Evolutionary conservation across 1,284 basidiomycete species (phyloP).

Genomic region (Boletellus sp.): DNA sequence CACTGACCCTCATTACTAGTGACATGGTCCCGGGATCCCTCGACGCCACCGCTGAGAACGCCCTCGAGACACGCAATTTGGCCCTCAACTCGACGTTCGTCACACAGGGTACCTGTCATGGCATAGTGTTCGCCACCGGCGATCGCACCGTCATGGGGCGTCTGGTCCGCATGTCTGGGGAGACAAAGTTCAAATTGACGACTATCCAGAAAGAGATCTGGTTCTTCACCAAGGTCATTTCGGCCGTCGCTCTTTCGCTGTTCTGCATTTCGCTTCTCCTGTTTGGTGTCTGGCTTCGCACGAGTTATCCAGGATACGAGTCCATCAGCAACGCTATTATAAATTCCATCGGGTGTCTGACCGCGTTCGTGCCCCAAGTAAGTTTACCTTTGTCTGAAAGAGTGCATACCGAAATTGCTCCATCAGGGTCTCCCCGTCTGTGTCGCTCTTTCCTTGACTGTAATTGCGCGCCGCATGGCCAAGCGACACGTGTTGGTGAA

Average conservation of each 20-base stretch:
- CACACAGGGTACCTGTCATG: conserved; percentile 55
- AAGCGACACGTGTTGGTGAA: conserved; percentile 57
- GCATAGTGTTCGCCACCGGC: conserved; percentile 57
- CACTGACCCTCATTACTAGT: conserved; percentile 10
- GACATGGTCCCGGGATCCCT: conserved; percentile 53
- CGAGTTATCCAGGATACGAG: conserved; percentile 36
- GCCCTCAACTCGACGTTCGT: conserved; percentile 53
- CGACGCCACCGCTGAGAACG: conserved; percentile 51
- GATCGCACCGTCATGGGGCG: conserved; percentile 61
- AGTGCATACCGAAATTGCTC: not conserved
- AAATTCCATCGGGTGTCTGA: conserved; percentile 48
- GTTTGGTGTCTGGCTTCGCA: conserved; percentile 45
- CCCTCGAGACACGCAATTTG: conserved; percentile 62
- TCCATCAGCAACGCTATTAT: conserved; percentile 40
- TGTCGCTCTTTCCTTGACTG: conserved; percentile 49
- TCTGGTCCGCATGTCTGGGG: conserved; percentile 52
- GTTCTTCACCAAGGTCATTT: conserved; percentile 49
- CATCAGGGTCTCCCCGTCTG: conserved; percentile 44
- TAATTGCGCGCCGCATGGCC: conserved; percentile 50
- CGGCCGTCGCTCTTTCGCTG: conserved; percentile 38
- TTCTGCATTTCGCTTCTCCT: conserved; percentile 41
- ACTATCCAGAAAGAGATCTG: conserved; percentile 47
- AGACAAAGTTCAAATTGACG: conserved; percentile 47
- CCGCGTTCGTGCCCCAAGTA: conserved; percentile 50
- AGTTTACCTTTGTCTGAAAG: not conserved